A percentile compares a stretch with the other conserved stretches of the same genome.
These are phyloP conservation scores for Lobosporangium transversale DNA, from an alignment of 192 early-diverging fungal genomes.

Conservation along the genomic window DNA sequence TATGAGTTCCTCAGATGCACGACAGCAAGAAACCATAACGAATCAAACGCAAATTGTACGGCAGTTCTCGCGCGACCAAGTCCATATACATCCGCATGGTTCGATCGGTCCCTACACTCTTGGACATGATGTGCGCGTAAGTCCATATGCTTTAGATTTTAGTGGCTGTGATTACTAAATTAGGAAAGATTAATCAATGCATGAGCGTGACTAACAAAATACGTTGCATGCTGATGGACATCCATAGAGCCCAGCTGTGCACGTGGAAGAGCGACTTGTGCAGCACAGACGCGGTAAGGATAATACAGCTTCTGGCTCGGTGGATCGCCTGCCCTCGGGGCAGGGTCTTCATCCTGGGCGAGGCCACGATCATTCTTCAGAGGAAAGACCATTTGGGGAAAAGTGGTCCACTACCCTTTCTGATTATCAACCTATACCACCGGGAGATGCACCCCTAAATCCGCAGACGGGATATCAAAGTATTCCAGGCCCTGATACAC, in stretches of 20 bases:
- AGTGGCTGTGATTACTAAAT: background rate
- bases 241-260: constrained; percentile 1
- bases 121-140: too few species aligned
- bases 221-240: too few species aligned
- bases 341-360: constrained; percentile 12
- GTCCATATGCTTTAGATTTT: too few species aligned
- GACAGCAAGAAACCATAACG: background rate
- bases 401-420: background rate
- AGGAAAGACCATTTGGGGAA: constrained; percentile 1
- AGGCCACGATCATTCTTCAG: constrained; percentile 1
- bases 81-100: constrained; percentile 13
- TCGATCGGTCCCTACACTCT: too few species aligned
- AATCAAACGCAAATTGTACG: constrained; percentile 3
- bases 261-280: constrained; percentile 15
- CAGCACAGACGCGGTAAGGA: constrained; percentile 15
- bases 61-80: constrained; percentile 13
- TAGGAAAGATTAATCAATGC: too few species aligned
- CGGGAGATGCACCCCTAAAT: constrained; percentile 5
- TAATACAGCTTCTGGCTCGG: background rate
- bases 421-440: constrained; percentile 1
- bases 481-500: background rate
- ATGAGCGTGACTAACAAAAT: too few species aligned
- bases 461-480: constrained; percentile 3
- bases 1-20: background rate
- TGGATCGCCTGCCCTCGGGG: background rate